phyloP scores from a whole-genome alignment of 2,329 filamentous ascomycete species.

The Dactylonectria macrodidyma region DNA sequence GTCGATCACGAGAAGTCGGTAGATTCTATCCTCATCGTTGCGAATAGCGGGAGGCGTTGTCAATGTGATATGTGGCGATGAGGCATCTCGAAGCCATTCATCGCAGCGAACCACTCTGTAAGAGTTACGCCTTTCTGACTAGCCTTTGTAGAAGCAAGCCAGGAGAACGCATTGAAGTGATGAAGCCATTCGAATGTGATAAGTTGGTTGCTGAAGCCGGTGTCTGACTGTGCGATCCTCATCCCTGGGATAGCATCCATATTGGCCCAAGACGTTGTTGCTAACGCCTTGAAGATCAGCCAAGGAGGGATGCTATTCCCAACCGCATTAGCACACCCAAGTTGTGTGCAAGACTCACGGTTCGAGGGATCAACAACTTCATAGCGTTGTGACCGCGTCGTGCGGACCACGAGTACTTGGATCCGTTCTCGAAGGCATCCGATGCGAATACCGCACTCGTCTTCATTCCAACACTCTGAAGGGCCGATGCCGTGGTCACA shows the following conservation, averaged over 20 bases:
- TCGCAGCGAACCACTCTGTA: conserved; percentile 13
- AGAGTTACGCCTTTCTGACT: not conserved
- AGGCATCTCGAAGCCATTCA: conserved; percentile 3
- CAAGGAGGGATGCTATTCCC: not conserved
- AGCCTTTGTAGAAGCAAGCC: not conserved
- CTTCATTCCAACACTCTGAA: conserved; percentile 1
- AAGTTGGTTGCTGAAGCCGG: not conserved
- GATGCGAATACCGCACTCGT: not conserved
- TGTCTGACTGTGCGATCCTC: too few species aligned
- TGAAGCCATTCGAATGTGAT: conserved; percentile 5
- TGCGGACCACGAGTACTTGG: not conserved
- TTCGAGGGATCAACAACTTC: not conserved
- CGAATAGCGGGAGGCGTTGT: not conserved
- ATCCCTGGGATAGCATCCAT: too few species aligned
- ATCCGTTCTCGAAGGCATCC: conserved; percentile 5
- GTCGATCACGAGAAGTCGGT: not conserved
- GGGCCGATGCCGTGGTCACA: not conserved
- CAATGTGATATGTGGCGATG: not conserved
- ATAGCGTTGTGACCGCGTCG: not conserved
- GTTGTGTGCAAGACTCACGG: conserved; percentile 4
- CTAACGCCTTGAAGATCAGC: too few species aligned
- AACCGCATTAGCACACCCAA: not conserved
- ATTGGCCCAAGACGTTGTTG: too few species aligned
- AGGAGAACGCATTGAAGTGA: not conserved
- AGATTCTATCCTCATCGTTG: not conserved